phyloP scores from a whole-genome alignment of 2,329 filamentous ascomycete species.

The Hymenoscyphus linearis region DNA sequence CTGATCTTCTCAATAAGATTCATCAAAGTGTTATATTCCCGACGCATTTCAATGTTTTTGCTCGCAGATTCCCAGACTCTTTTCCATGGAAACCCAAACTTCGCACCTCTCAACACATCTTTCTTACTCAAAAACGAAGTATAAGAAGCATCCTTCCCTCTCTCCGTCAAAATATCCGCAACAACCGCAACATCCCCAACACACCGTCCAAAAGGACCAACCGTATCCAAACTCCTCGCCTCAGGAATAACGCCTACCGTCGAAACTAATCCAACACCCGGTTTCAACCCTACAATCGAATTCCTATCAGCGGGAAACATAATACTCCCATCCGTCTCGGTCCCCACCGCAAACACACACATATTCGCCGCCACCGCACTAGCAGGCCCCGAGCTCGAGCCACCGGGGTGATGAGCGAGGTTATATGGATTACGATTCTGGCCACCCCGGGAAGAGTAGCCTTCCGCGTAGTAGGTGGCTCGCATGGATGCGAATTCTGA shows the following conservation, averaged over 20 bases:
- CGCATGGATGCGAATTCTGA: constrained; percentile 74
- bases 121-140: not conserved
- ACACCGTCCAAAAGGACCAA: not conserved
- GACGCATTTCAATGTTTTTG: not conserved
- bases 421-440: constrained; percentile 65
- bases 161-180: not conserved
- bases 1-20: constrained; percentile 48
- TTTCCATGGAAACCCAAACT: constrained; percentile 64
- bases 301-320: constrained; percentile 69
- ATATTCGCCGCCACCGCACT: constrained; percentile 59
- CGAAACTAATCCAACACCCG: constrained; percentile 61
- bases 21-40: not conserved
- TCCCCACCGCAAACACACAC: constrained; percentile 61
- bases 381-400: constrained; percentile 62
- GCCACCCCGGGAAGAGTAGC: constrained; percentile 59
- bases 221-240: not conserved
- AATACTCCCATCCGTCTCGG: constrained; percentile 68
- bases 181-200: not conserved
- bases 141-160: not conserved
- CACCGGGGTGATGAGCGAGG: constrained; percentile 61
- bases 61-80: constrained; percentile 55
- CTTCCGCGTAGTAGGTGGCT: constrained; percentile 61
- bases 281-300: constrained; percentile 67
- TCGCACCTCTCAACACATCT: not conserved
- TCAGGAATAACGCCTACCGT: not conserved